A percentile compares a stretch with the other conserved stretches of the same genome.
phyloP scores from a whole-genome alignment of 2,329 filamentous ascomycete species.

The Thermothelomyces thermophilus region DNA sequence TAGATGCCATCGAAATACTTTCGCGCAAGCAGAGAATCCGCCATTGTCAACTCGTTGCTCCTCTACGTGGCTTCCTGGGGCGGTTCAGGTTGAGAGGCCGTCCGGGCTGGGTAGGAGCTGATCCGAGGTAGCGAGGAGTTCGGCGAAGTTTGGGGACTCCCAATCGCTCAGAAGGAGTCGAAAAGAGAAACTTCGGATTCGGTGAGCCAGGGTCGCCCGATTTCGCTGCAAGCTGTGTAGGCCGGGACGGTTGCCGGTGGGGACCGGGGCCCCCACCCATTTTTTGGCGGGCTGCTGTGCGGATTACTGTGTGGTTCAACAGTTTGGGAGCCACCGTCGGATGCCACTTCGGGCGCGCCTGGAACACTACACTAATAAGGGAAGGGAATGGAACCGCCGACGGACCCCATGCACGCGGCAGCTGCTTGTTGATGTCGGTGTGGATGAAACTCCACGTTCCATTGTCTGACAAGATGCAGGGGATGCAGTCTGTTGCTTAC shows the following conservation, averaged over 20 bases:
- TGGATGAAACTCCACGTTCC: too few relatives aligned
- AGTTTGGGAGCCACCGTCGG: conserved; percentile 7
- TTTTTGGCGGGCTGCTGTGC: background rate
- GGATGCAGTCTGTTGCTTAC: background rate
- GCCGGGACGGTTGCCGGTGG: conserved; percentile 8
- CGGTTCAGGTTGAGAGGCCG: background rate
- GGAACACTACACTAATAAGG: background rate
- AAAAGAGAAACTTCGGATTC: conserved; percentile 6
- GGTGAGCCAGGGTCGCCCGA: conserved; percentile 16
- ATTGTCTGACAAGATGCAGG: background rate
- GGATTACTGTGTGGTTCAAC: conserved; percentile 13
- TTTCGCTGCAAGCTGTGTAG: conserved; percentile 17
- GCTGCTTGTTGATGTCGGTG: too few relatives aligned
- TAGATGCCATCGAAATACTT: conserved; percentile 74
- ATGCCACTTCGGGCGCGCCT: background rate
- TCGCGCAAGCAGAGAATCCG: conserved; percentile 44
- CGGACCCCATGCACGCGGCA: conserved; percentile 11
- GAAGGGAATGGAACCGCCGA: background rate
- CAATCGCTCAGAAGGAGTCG: conserved; percentile 7
- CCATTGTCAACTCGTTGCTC: conserved; percentile 29
- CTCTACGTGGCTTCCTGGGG: background rate
- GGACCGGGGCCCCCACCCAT: conserved; percentile 3
- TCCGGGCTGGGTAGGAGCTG: background rate
- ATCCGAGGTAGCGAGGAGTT: background rate
- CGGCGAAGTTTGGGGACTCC: background rate